These are phyloP conservation scores for Plectranthus barbatus DNA, from an alignment of 257 asterid species.

Conservation along the genomic window DNA sequence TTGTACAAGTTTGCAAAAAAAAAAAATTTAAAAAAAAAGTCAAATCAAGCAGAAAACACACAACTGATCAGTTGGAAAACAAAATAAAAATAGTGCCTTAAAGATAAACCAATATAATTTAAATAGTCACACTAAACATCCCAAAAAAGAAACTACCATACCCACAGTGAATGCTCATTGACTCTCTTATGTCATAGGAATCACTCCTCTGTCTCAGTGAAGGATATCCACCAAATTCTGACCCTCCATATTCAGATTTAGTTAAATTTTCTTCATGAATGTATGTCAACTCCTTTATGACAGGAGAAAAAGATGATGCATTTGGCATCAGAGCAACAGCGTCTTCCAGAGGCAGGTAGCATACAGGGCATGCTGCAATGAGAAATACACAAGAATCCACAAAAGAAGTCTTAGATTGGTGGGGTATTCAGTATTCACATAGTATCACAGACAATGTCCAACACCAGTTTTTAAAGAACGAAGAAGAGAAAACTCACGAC, in stretches of 20 bases:
- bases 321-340: conserved; percentile 64
- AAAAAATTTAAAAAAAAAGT: background rate
- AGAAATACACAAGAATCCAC: background rate
- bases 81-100: background rate
- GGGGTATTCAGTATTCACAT: background rate
- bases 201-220: conserved; percentile 59
- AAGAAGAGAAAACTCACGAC: conserved; percentile 51
- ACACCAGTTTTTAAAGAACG: conserved; percentile 1
- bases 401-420: background rate
- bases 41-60: background rate
- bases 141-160: conserved; percentile 28
- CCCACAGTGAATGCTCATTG: conserved; percentile 92
- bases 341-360: conserved; percentile 84
- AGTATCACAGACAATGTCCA: background rate
- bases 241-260: conserved; percentile 88
- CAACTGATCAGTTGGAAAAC: background rate
- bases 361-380: conserved; percentile 85
- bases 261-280: conserved; percentile 57
- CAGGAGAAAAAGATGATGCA: conserved; percentile 73
- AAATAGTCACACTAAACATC: conserved; percentile 8
- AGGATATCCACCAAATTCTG: conserved; percentile 89
- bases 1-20: conserved; percentile 26
- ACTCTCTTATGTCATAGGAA: conserved; percentile 70
- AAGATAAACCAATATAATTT: background rate
- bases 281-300: conserved; percentile 52